A percentile compares a stretch with the other conserved stretches of the same genome.
Evolutionary conservation across 23 red algal species (phyloP).

Genomic region (Cyanidium caldarium): DNA sequence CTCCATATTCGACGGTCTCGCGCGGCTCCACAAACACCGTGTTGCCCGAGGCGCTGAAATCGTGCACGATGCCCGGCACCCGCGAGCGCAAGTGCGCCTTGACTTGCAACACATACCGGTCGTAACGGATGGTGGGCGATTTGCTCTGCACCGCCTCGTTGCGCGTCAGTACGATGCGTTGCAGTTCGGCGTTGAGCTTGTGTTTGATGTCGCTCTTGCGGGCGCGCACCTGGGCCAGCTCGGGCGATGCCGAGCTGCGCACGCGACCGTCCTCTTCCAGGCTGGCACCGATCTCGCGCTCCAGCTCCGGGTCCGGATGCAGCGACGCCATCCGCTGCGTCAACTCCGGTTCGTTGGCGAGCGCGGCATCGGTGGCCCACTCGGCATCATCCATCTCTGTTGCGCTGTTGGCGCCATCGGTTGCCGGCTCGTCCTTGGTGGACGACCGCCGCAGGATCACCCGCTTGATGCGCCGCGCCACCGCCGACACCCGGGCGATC

Average conservation of each 20-base stretch:
- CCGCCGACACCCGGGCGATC: slow-evolving; percentile 27
- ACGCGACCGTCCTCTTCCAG: slow-evolving; percentile 54
- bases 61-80: slow-evolving; percentile 65
- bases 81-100: slow-evolving; percentile 29
- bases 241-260: slow-evolving; percentile 19
- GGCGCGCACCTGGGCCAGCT: slow-evolving; percentile 22
- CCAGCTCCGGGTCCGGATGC: not conserved
- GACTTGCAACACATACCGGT: slow-evolving; percentile 82
- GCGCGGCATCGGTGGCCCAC: too few species aligned
- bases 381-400: not conserved
- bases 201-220: slow-evolving; percentile 4
- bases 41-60: slow-evolving; percentile 41
- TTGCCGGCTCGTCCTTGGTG: too few species aligned
- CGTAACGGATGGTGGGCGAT: slow-evolving; percentile 51
- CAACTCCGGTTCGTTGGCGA: not conserved
- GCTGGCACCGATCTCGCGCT: slow-evolving; percentile 2
- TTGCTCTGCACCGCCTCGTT: slow-evolving; percentile 52
- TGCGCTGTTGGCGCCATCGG: slow-evolving; percentile 3
- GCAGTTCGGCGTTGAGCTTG: not conserved
- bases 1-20: slow-evolving; percentile 25
- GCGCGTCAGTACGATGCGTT: slow-evolving; percentile 23
- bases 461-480: slow-evolving; percentile 19
- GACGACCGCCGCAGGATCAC: too few species aligned
- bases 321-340: not conserved
- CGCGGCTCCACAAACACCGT: slow-evolving; percentile 77